Evolutionary conservation across 805 yeast species (phyloP), one percentile per base, ranked within the genome.

Genomic region (Nakazawaea populi): DNA sequence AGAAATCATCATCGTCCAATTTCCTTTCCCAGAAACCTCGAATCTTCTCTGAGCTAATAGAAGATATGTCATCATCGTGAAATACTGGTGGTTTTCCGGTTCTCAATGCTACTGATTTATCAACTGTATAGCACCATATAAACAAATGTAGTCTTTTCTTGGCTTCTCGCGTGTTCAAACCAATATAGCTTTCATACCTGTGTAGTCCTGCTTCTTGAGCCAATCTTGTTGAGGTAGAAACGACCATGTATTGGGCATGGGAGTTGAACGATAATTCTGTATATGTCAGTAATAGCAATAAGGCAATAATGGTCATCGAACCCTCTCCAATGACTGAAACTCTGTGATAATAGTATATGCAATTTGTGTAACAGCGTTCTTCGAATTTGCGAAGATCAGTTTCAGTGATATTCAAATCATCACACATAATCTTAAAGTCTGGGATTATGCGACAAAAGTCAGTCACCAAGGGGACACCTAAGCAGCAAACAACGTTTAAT

Each of bases 161-260:
- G 1, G 65, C 62, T 42, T 80, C 83, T 4, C 59, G 63, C 0
- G 58, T 55, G 0, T 68, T 38, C 14, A 78, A 53, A 1, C 72
- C 69, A 4, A 61, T 56, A 47, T 72, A 70, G 2, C 74, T 57
- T 44, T 79, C 85, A 4, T 62, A 63, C 48, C 81, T 65, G 55
- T 83, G 80, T 6, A 85, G 65, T 0, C 87, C 87, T 59, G 81
- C 57, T 39, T 79, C 83, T 44, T 74, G 77, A 0, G 85, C 85
- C 54, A 72, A 74, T 54, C 83, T 67, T 5, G 78, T 70, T 5
- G 81, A 79, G 1, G 75, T 69, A 1, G 79, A 60, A 4, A 72
- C 60, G 14, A 80, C 56, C 46, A 71, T 64, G 48, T 67, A 71
- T 5, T 74, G 69, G 9, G 74, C 64, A 39, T 77, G 79, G 1